Base-by-base conservation (phyloP, 257 asterid species). In the Nicotiana obtusifolia region DNA sequence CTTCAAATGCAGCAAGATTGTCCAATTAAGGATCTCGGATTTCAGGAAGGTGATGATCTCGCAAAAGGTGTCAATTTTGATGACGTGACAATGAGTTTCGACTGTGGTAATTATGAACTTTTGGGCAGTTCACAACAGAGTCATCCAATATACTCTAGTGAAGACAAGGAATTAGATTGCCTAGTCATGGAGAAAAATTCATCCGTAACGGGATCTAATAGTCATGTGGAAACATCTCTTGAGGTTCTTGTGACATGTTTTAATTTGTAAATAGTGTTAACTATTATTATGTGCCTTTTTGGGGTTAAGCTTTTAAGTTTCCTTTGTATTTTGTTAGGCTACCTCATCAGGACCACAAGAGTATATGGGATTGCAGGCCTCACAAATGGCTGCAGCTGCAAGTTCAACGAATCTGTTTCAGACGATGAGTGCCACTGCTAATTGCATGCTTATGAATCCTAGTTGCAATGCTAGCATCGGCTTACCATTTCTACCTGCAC, bases 311-410 rank as follows among this genome's bases (percentile, higher is more conserved):
- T 44, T 37, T 47, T 14, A 14, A 14, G 14, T 73, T 75, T 24
- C 26, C 26, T 75, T 75, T 75, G 80, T 49, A 37, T 81, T 68
- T 31, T 77, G 19, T 24, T 80, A 91, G 98, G 92, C 90, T 65
- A 84, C 94, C 4, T 84, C 92, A 2, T 64, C 91, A 7, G 91
- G 82, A 19, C 91, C 87, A 83, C 93, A 86, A 57, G 96, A 91
- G 33, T 87, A 93, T 86, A 49, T 82, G 20, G 87, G 81, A 13
- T 87, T 87, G 57, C 92, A 82, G 76, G 83, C 89, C 15, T 52
- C 91, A 4, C 86, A 53, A 84, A 69, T 85, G 35, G 84, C 59
- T 10, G 89, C 80, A 49, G 80, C 62, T 75, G 62, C 62, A 2
- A 49, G 86, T 67, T 64, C 90, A 3, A 61, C 80, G n/a, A 80